Conservation (phyloP, 305 asterid species). For the Fraxinus angustifolia region DNA sequence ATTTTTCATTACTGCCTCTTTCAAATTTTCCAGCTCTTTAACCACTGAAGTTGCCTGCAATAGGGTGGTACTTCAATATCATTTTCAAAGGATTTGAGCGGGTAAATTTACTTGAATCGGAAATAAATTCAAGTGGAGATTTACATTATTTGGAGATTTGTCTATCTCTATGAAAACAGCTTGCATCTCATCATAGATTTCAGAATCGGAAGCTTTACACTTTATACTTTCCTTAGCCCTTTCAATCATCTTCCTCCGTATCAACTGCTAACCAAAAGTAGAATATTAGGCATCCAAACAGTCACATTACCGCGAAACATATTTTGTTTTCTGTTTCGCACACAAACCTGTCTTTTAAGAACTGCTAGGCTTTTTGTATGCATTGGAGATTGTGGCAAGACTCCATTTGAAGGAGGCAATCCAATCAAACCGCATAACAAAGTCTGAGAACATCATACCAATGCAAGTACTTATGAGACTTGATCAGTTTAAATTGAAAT, state of each 20-base stretch:
- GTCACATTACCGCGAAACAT: not conserved
- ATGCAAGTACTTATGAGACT: not conserved
- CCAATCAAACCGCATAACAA: constrained; percentile 69
- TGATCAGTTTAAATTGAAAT: not conserved
- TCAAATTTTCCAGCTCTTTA: constrained; percentile 56
- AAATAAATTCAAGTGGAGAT: not conserved
- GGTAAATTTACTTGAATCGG: not conserved
- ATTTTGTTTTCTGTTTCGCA: not conserved
- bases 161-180: constrained; percentile 71
- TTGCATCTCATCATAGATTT: constrained; percentile 74
- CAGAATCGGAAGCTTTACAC: constrained; percentile 48
- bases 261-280: constrained; percentile 26
- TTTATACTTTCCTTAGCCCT: constrained; percentile 67
- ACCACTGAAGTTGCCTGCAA: constrained; percentile 41
- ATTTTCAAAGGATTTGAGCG: not conserved
- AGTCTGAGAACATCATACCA: constrained; percentile 28
- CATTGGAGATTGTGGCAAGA: constrained; percentile 90
- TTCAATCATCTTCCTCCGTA: constrained; percentile 63
- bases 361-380: constrained; percentile 72
- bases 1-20: constrained; percentile 57
- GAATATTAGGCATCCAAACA: not conserved
- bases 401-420: constrained; percentile 87
- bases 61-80: not conserved
- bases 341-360: constrained; percentile 54
- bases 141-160: constrained; percentile 43